Conservation (phyloP, 805 yeast species). For the Wickerhamomyces kurtzmanii region DNA sequence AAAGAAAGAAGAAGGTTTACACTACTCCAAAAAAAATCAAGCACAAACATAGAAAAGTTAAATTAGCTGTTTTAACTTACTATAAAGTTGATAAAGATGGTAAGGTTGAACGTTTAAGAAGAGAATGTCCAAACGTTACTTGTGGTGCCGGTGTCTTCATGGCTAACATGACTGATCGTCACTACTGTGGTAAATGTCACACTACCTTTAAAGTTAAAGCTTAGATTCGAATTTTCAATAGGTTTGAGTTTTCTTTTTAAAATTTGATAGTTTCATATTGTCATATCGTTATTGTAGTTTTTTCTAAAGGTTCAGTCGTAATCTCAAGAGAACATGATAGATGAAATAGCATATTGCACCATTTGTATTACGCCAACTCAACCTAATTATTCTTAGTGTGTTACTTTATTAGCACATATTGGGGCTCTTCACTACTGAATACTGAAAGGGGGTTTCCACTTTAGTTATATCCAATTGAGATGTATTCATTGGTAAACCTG, state of each 20-base stretch:
- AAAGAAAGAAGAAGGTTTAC: conserved; percentile 99
- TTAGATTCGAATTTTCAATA: conserved; percentile 15
- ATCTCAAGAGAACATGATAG: not conserved
- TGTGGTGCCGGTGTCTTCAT: conserved; percentile 99
- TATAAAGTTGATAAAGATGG: conserved; percentile 99
- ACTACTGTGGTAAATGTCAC: conserved; percentile 99
- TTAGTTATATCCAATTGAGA: too few species aligned
- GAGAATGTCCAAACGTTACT: conserved; percentile 87
- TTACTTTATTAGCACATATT: too few species aligned
- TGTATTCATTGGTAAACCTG: too few species aligned
- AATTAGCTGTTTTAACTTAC: conserved; percentile 98
- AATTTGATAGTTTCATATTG: not conserved
- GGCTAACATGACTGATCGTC: conserved; percentile 98
- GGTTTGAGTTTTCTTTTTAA: conserved; percentile 1
- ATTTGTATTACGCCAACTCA: conserved; percentile 1
- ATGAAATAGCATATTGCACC: conserved; percentile 1
- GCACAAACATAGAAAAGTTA: conserved; percentile 99
- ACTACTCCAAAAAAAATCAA: conserved; percentile 99
- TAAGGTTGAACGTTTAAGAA: conserved; percentile 96
- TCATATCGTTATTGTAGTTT: not conserved
- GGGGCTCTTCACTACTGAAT: too few species aligned
- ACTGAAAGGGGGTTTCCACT: too few species aligned
- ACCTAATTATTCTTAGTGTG: too few species aligned
- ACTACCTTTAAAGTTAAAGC: conserved; percentile 61
- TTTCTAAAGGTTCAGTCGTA: not conserved